Evolutionary conservation across 345 rosid species (phyloP), one percentile per base, ranked within the genome.

Genomic region (Noccaea caerulescens): DNA sequence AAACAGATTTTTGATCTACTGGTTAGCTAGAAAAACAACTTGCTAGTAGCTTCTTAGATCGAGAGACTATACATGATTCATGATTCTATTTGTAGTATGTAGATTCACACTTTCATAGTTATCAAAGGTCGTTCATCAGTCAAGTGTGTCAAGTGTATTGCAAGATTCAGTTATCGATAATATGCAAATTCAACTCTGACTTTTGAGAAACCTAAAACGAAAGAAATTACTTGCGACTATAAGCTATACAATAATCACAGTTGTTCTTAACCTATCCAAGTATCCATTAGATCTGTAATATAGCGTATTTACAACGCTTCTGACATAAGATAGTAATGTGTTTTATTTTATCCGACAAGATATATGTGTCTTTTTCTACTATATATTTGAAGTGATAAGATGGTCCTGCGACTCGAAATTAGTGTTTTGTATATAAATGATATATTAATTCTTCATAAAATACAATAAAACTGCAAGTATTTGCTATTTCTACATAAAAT

Each of bases 151-250:
- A 57, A 37, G 44, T 68, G 55, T 56, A 45, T 10, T 44, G 5
- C 33, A 4, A 4, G 65, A 56, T 11, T 55, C 36, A 10, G 2
- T 56, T 57, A 63, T 47, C 71, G 77, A 54, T 39, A 8, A 38
- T 38, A 6, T 65, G 39, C 20, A 47, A 36, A 37, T 2, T 23
- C 23, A 63, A 20, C 58, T 64, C 50, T 63, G 76, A 55, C 76
- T 72, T 72, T 72, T 72, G 50, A 72, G 57, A 54, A 63, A 34
- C 41, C 23, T 45, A 38, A 72, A 72, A 63, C 57, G 57, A 10
- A 23, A 45, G 20, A 37, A 34, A 20, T 36, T 36, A 14, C 36
- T 10, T 53, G 18, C n/a, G 33, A 25, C 37, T 41, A 32, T 39
- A 27, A 16, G 30, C 20, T 59, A 38, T 11, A 56, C 64, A 7